These are phyloP conservation scores for Rhodotorula diobovata DNA, from an alignment of 768 basidiomycete species.

Conservation along the genomic window DNA sequence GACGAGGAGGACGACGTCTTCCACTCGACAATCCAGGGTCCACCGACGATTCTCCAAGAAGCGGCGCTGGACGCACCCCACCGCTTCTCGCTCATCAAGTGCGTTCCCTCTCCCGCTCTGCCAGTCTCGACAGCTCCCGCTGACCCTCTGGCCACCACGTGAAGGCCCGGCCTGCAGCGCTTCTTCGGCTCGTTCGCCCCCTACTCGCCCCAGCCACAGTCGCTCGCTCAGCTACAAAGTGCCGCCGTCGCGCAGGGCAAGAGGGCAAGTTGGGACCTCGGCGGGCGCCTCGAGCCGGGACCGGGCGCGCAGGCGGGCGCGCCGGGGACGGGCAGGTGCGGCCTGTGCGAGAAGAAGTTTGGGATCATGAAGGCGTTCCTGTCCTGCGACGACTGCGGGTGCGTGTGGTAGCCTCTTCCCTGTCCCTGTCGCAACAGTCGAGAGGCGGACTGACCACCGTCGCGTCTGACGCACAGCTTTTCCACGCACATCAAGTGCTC, in stretches of 20 bases:
- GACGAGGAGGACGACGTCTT: conserved; percentile 20
- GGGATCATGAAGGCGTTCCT: conserved; percentile 75
- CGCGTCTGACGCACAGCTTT: conserved; percentile 35
- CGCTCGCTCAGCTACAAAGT: neutral
- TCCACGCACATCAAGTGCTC: conserved; percentile 35
- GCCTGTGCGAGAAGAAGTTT: conserved; percentile 72
- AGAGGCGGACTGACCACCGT: conserved; percentile 58
- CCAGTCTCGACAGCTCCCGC: neutral
- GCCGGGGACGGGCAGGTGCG: conserved; percentile 53
- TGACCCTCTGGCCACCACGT: neutral
- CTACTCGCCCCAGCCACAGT: neutral
- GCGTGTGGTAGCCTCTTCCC: conserved; percentile 53
- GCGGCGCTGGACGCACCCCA: conserved; percentile 48
- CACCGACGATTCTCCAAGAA: neutral
- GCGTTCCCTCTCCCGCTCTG: neutral
- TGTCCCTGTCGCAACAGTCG: too few relatives aligned
- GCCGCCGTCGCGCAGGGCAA: neutral
- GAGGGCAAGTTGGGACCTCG: conserved; percentile 4
- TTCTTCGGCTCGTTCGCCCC: conserved; percentile 25
- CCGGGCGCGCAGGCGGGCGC: neutral
- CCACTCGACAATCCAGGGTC: conserved; percentile 10
- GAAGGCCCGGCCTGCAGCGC: conserved; percentile 55
- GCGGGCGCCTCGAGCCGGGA: neutral
- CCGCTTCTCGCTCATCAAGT: conserved; percentile 76
- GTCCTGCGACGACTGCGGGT: conserved; percentile 82